phyloP scores from a whole-genome alignment of 2,329 filamentous ascomycete species.

The Penicillium sp. region DNA sequence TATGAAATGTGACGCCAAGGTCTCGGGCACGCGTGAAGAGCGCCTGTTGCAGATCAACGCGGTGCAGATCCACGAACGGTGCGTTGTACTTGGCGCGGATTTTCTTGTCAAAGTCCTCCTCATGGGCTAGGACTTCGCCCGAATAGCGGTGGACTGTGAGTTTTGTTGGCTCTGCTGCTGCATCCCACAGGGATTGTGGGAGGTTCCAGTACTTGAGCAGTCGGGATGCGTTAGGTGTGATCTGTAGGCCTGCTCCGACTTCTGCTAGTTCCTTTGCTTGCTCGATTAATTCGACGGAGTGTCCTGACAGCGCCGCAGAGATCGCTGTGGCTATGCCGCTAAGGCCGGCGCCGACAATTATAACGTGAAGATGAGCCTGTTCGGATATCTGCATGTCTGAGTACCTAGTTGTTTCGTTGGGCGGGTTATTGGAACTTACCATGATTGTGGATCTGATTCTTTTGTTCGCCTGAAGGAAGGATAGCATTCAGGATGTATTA shows the following conservation, averaged over 20 bases:
- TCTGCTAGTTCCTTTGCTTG: constrained; percentile 33
- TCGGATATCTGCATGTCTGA: no score
- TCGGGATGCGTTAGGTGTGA: constrained; percentile 36
- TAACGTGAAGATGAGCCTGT: constrained; percentile 16
- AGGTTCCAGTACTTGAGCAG: constrained; percentile 34
- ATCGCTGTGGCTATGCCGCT: constrained; percentile 34
- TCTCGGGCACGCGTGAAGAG: constrained; percentile 53
- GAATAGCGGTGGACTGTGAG: constrained; percentile 38
- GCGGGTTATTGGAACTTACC: no score
- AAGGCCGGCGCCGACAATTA: constrained; percentile 35
- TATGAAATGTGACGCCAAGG: constrained; percentile 53
- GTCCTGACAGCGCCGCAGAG: constrained; percentile 26
- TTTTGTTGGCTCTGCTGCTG: constrained; percentile 33
- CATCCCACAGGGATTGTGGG: constrained; percentile 26
- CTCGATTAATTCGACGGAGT: constrained; percentile 31
- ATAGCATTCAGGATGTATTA: no score
- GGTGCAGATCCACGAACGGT: constrained; percentile 61
- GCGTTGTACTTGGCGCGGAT: constrained; percentile 56
- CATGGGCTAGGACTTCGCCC: constrained; percentile 42
- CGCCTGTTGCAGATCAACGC: constrained; percentile 59
- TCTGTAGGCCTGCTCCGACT: constrained; percentile 67
- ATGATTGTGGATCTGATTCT: no score
- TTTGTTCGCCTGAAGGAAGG: no score
- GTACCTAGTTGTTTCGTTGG: no score
- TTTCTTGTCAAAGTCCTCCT: constrained; percentile 53